Base-by-base conservation (phyloP, 768 basidiomycete species). In the Suillus luteus region DNA sequence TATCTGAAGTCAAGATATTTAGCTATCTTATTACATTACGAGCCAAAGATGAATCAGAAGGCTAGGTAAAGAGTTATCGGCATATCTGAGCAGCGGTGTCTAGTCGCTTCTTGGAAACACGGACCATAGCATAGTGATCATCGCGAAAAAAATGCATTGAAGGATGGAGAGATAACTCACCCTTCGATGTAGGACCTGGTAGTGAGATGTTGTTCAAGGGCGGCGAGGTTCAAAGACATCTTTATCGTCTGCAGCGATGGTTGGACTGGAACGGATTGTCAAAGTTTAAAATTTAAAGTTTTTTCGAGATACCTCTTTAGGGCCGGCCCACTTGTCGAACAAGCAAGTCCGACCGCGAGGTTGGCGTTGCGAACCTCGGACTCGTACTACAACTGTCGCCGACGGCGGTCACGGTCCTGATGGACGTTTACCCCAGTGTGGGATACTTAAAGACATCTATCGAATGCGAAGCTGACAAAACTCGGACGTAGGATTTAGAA, bases 41-140 rank as follows among this genome's bases (percentile, higher is more conserved):
- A 59, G 33, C 33, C 59, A 35, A 58, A n/a, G 57, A 67, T 62
- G n/a, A 66, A 71, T 93, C 92, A 93, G 91, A 86, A 71, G 75
- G 88, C 89, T 85, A 88, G 83, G 89, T 82, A 79, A 76, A 77
- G 71, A 77, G 70, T 72, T 90, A 71, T 93, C 91, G 81, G 89
- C 91, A 92, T 80, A 76, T 76, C 84, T 81, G 78, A 79, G 78
- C 85, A 86, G 90, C 89, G 91, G 85, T 91, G 89, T 93, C 92
- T 95, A 89, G 82, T 87, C 91, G 87, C 90, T 86, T 87, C 90
- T 93, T 88, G 86, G 92, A 91, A 93, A 93, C 92, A 93, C 92
- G 92, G 92, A 94, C 92, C 93, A 93, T 91, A 91, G 90, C 90
- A 75, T 80, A 69, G 68, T 74, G 77, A 77, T 92, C 91, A 91